These are phyloP conservation scores for Umbelopsis isabellina DNA, from an alignment of 192 early-diverging fungal genomes.

Conservation along the genomic window DNA sequence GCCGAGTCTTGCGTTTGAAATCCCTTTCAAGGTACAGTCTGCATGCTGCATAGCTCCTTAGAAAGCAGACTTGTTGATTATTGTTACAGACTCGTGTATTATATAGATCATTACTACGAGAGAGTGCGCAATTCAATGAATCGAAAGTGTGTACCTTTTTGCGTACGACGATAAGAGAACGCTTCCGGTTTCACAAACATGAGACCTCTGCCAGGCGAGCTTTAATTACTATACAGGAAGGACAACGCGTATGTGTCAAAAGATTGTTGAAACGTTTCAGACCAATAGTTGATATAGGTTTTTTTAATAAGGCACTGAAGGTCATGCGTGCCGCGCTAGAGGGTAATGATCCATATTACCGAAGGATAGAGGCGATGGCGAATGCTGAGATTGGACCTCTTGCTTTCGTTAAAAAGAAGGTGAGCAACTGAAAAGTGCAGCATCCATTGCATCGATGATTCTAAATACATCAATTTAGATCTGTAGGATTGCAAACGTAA, in stretches of 20 bases:
- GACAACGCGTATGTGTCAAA: constrained; percentile 5
- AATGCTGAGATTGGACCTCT: constrained; percentile 10
- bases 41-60: too few relatives aligned
- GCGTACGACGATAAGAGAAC: constrained; percentile 3
- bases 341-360: neutral
- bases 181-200: constrained; percentile 23
- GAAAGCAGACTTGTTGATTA: too few relatives aligned
- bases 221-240: constrained; percentile 3
- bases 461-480: neutral
- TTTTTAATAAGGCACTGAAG: neutral
- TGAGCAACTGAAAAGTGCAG: neutral
- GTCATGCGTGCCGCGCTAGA: neutral
- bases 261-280: neutral
- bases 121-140: neutral
- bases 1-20: neutral
- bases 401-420: neutral
- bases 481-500: neutral
- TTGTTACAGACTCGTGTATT: constrained; percentile 7
- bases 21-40: neutral
- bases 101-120: constrained; percentile 21
- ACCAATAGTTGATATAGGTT: neutral
- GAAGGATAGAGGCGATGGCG: neutral
- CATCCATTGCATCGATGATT: neutral
- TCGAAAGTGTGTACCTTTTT: neutral
- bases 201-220: neutral